phyloP scores from a whole-genome alignment of 2,329 filamentous ascomycete genomes.

The Stachybotrys echinatus region DNA sequence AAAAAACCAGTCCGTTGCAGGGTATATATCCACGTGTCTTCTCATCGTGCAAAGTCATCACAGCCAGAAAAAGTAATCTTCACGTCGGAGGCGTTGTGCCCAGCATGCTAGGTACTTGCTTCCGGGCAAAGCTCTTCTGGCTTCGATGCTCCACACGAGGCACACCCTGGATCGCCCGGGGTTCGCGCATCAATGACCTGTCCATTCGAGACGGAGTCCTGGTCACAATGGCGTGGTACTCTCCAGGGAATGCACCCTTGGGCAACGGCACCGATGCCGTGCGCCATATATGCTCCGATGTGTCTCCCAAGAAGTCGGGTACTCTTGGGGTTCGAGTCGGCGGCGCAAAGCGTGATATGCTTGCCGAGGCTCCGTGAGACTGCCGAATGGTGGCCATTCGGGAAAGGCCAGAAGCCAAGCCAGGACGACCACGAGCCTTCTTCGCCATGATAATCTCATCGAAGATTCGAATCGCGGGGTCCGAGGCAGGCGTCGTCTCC shows the following conservation, averaged over 20 bases:
- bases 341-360: slow-evolving; percentile 28
- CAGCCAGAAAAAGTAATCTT: background rate
- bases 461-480: slow-evolving; percentile 68
- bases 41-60: background rate
- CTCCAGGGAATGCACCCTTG: slow-evolving; percentile 56
- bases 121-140: slow-evolving; percentile 44
- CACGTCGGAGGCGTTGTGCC: slow-evolving; percentile 32
- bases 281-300: slow-evolving; percentile 74
- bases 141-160: slow-evolving; percentile 56
- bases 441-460: slow-evolving; percentile 83
- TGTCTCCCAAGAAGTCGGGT: slow-evolving; percentile 64
- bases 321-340: slow-evolving; percentile 34
- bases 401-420: slow-evolving; percentile 59
- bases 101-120: slow-evolving; percentile 49
- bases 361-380: slow-evolving; percentile 45
- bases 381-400: slow-evolving; percentile 55
- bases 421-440: slow-evolving; percentile 59
- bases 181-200: slow-evolving; percentile 83
- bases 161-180: slow-evolving; percentile 83
- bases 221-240: slow-evolving; percentile 56
- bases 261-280: slow-evolving; percentile 56
- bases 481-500: slow-evolving; percentile 57
- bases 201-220: slow-evolving; percentile 80
- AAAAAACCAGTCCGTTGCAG: too few species aligned
- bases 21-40: background rate